phyloP scores from a whole-genome alignment of 2,329 filamentous ascomycete genomes.

The Xylaria sp. region DNA sequence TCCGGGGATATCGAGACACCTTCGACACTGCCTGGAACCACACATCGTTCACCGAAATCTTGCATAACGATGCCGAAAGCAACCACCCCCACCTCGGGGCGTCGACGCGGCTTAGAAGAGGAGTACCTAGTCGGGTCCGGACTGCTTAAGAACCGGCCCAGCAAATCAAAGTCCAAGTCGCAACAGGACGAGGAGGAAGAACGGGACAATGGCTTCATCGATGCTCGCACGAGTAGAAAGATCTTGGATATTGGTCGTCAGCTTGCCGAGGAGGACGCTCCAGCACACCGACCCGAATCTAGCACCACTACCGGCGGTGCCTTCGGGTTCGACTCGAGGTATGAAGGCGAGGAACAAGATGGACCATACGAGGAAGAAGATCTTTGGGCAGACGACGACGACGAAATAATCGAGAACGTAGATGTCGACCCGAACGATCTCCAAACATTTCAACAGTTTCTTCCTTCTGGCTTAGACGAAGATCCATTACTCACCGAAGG shows the following conservation, averaged over 20 bases:
- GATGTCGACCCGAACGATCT: constrained; percentile 91
- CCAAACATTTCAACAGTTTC: constrained; percentile 90
- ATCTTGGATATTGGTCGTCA: constrained; percentile 92
- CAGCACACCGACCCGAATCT: constrained; percentile 54
- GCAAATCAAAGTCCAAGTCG: constrained; percentile 73
- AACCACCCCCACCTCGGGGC: constrained; percentile 65
- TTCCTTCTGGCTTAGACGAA: constrained; percentile 69
- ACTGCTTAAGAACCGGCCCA: constrained; percentile 72
- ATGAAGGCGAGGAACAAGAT: constrained; percentile 69
- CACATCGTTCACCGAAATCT: background rate
- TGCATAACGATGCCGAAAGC: constrained; percentile 80
- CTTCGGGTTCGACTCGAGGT: constrained; percentile 83
- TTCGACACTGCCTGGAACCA: background rate
- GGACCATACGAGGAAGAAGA: constrained; percentile 65
- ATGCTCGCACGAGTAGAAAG: constrained; percentile 86
- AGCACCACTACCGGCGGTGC: constrained; percentile 62
- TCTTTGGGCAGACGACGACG: constrained; percentile 81
- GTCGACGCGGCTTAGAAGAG: constrained; percentile 78
- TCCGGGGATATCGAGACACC: background rate
- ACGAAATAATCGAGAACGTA: constrained; percentile 73
- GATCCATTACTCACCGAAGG: constrained; percentile 78
- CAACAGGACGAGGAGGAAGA: constrained; percentile 72
- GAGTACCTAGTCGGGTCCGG: constrained; percentile 77
- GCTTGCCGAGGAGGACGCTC: constrained; percentile 82
- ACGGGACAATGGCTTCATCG: constrained; percentile 78